Base-by-base conservation (phyloP, 352 stramenopile species). In the Detonula confervacea region DNA sequence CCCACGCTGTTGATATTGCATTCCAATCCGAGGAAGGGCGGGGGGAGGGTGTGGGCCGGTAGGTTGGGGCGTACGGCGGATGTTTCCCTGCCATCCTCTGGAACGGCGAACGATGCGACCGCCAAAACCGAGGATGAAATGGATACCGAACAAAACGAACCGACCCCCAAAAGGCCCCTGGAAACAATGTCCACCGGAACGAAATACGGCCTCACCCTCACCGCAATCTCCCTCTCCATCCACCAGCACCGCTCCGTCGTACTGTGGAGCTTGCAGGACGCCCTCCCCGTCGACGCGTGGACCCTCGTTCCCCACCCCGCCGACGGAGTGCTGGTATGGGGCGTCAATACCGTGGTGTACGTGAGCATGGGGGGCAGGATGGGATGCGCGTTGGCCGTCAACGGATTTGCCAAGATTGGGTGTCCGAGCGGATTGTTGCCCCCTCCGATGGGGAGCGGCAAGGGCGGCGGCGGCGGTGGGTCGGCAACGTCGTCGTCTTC, bases 1-100 rank as follows among this genome's bases (percentile, higher is more conserved):
- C 82, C 88, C 12, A 81, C 72, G 12, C 82, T 87, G 18, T 49
- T 92, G 49, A 64, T 91, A 14, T 51, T 93, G 52, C 88, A 93
- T 79, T 85, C 84, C 25, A 85, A 88, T 73, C 75, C 77, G 20
- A 82, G 67, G n/a, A 67, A 61, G 51, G 69, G 72, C 42, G 70
- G 73, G 14, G 84, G 84, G 11, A 76, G 77, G 51, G 37, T 64
- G 8, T 91, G 84, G 66, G 33, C 75, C 35, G 88, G 88, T 18
- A 69, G 88, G 20, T 70, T 92, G 57, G 88, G 80, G 54, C 39
- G 82, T 20, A 78, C 67, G 29, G 60, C 71, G 18, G 75, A 83
- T 29, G 66, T 83, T 33, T 37, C 66, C 1, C 30, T 55, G 14
- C 42, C 25, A 1, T 18, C 22, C 12, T 16, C 60, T 25, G 30